phyloP scores from a whole-genome alignment of 495 filamentous ascomycete genomes.

The Aspergillus saccharolyticus region DNA sequence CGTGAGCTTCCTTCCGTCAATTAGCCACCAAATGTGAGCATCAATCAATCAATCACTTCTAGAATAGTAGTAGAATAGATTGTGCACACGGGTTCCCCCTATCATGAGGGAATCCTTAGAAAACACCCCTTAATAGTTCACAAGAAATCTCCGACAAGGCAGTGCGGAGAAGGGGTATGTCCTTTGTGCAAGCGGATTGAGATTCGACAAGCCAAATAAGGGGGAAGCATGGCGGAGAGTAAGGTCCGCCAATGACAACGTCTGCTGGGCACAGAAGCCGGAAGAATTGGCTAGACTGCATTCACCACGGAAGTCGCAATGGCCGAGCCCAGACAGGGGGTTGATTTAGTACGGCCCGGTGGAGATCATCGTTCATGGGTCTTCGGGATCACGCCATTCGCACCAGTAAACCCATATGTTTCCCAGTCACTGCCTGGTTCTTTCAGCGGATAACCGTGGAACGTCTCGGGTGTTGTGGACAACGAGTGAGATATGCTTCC shows the following conservation, averaged over 20 bases:
- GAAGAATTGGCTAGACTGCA: background rate
- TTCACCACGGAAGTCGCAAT: background rate
- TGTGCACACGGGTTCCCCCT: background rate
- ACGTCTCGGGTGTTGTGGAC: background rate
- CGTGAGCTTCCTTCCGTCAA: background rate
- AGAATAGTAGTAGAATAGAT: background rate
- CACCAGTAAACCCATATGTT: background rate
- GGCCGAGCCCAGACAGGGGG: background rate
- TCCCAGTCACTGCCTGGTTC: background rate
- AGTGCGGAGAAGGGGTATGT: background rate
- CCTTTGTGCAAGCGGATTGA: background rate
- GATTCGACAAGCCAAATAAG: background rate
- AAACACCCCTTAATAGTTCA: background rate
- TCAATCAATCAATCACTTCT: background rate
- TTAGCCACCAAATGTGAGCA: background rate
- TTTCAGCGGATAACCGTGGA: background rate
- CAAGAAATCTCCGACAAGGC: background rate
- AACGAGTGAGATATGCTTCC: background rate
- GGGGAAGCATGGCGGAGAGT: background rate
- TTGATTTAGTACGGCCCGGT: background rate
- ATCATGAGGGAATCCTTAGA: background rate
- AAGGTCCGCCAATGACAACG: background rate
- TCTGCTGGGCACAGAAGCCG: background rate
- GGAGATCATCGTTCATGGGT: background rate
- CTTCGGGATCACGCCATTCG: background rate